Base-by-base conservation (phyloP, 23 red algal species). In the Gracilaria caudata region DNA sequence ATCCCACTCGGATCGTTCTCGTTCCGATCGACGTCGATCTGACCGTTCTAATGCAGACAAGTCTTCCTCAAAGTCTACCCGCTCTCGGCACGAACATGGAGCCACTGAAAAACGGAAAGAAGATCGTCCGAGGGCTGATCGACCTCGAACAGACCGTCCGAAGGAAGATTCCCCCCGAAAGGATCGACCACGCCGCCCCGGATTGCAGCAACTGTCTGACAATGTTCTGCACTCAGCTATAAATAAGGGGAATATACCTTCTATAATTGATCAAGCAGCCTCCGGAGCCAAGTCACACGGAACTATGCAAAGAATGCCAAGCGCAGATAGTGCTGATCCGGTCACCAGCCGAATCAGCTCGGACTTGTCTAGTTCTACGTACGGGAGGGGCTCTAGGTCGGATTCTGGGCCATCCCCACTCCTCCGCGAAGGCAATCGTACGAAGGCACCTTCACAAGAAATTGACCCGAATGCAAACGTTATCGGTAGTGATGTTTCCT, bases 291-390 rank as follows among this genome's bases (percentile, higher is more conserved):
- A 43, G 25, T 30, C 70, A 29, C 70, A 75, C 47, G 70, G 70
- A 47, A 16, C n/a, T 16, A 75, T 75, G 70, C 26, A 79, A 51
- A 24, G 85, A 64, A 79, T 89, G 70, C 37, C 53, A 9, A 89
- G 71, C 35, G 35, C 56, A 35, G 85, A 89, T 49, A 89, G 71
- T 51, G 44, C 72, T 11, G 85, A 89, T 66, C 85, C 72, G 0
- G 74, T 79, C 35, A 79, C 85, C 9, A 89, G 85, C 34, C 68
- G 85, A 64, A 79, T 89, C 36, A 89, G 85, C 43, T 89, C 85
- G 35, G 85, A 89, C 39, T 61, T 89, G 38, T 89, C 85, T 45
- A 79, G 85, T 61, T 63, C 51, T 43, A 80, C 77, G 4, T 60
- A 80, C 34, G 51, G 51, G 21, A 63, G 29, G 29, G n/a, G 25